These are phyloP conservation scores for Stemphylium lycopersici DNA, from an alignment of 2,329 filamentous ascomycete genomes.

Conservation along the genomic window DNA sequence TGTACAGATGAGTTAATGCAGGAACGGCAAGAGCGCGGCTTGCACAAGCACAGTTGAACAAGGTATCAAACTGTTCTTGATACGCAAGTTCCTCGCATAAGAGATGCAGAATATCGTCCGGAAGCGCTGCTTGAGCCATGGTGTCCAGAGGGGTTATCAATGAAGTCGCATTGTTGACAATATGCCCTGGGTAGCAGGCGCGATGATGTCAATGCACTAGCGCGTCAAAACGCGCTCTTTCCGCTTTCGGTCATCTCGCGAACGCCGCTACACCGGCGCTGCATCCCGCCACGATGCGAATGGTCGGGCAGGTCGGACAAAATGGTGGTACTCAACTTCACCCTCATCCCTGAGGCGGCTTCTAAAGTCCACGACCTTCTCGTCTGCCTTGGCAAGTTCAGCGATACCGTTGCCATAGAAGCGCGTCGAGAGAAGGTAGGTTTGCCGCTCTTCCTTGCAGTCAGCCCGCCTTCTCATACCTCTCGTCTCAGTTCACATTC, in stretches of 20 bases:
- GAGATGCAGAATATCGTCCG: constrained; percentile 66
- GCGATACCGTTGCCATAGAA: constrained; percentile 78
- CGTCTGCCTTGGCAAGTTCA: constrained; percentile 78
- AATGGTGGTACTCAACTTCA: constrained; percentile 68
- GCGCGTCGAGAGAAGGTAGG: constrained; percentile 70
- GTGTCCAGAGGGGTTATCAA: neutral
- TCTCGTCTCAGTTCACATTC: constrained; percentile 62
- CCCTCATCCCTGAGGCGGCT: constrained; percentile 74
- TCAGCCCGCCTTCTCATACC: constrained; percentile 25
- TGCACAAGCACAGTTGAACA: constrained; percentile 65
- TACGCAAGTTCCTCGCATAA: constrained; percentile 65
- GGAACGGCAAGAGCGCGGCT: constrained; percentile 63
- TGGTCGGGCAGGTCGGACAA: constrained; percentile 11
- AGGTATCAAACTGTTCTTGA: constrained; percentile 63
- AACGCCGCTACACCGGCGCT: neutral
- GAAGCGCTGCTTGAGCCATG: constrained; percentile 49
- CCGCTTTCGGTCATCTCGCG: constrained; percentile 17
- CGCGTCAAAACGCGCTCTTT: constrained; percentile 30
- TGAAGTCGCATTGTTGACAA: constrained; percentile 3
- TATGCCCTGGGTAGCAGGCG: constrained; percentile 4
- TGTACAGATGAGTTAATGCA: constrained; percentile 67
- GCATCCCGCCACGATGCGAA: constrained; percentile 16
- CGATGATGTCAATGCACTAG: constrained; percentile 24
- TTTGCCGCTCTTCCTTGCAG: constrained; percentile 18
- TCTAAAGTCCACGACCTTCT: constrained; percentile 74